Evolutionary conservation across 768 basidiomycete species (phyloP).

Genomic region (Agrocybe chaxingu): DNA sequence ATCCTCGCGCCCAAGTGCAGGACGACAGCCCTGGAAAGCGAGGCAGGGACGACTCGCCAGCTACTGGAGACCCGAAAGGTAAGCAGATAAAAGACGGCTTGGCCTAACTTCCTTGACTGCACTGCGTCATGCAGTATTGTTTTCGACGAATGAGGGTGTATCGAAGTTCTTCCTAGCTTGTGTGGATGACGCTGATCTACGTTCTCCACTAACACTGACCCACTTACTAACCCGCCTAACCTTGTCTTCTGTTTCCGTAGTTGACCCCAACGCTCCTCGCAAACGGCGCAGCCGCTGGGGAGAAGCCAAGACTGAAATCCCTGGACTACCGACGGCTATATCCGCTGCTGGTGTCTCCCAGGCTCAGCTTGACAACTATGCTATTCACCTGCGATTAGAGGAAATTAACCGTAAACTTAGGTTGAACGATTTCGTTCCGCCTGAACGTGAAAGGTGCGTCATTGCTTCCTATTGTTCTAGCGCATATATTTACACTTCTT

Average conservation of each 20-base stretch:
- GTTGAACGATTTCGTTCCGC: slow-evolving; percentile 92
- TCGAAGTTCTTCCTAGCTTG: slow-evolving; percentile 14
- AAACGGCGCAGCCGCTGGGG: slow-evolving; percentile 99
- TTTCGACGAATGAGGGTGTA: slow-evolving; percentile 31
- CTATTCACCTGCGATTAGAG: slow-evolving; percentile 91
- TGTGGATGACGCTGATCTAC: slow-evolving; percentile 29
- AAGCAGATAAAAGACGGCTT: slow-evolving; percentile 40
- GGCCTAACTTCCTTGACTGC: slow-evolving; percentile 16
- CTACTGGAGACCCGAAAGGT: slow-evolving; percentile 67
- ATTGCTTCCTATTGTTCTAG: neutral
- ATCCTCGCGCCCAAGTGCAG: slow-evolving; percentile 63
- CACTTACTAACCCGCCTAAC: slow-evolving; percentile 54
- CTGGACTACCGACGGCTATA: slow-evolving; percentile 93
- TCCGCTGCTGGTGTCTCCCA: slow-evolving; percentile 91
- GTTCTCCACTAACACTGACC: slow-evolving; percentile 36
- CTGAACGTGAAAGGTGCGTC: slow-evolving; percentile 86
- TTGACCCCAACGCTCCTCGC: slow-evolving; percentile 82
- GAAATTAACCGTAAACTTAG: slow-evolving; percentile 96
- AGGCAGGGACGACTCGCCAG: slow-evolving; percentile 67
- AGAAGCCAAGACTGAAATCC: slow-evolving; percentile 86
- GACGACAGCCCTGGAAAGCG: slow-evolving; percentile 58
- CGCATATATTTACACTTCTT: slow-evolving; percentile 24
- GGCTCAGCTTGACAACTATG: slow-evolving; percentile 96
- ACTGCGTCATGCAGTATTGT: slow-evolving; percentile 24
- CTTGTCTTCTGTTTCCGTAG: slow-evolving; percentile 47